Base-by-base conservation (phyloP, 306 rosid genomes). In the Castanospermum australe region DNA sequence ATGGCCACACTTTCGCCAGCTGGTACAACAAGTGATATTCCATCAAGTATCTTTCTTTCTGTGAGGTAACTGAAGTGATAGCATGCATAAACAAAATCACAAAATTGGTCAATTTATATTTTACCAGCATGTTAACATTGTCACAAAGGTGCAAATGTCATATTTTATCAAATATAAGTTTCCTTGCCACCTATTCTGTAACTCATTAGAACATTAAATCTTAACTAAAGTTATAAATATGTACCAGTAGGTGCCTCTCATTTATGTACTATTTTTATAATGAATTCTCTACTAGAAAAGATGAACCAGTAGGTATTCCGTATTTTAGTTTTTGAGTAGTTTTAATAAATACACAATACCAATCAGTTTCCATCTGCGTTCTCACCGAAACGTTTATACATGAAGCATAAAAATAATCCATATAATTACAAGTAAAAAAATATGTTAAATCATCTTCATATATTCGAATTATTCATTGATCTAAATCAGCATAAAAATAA, bases 1-100 rank as follows among this genome's bases (percentile, higher is more conserved):
- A 95, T 95, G 69, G 99, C 99, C 83, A 95, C 98, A 85, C 98
- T 95, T 90, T 92, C 93, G 76, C 99, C 98, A 33, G 98, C 94
- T 18, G 99, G 96, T 50, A 95, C 94, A 75, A 80, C 66, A 76
- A 95, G 87, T 61, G 99, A 95, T 84, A 95, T 76, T 67, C 94
- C 98, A 81, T 90, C 98, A 69, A 95, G 99, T 91, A 95, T 95
- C 86, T 93, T 92, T 81, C 98, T 91, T 68, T 90, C 99, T 42
- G 88, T 36, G 56, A 93, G 82, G 84, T 95, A 92, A 79, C 99
- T 95, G 93, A 64, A 73, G 79, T 66, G 48, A 73, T 14, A 63
- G 55, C 44, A 84, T 24, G 79, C 52, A 82, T 67, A 35, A 81
- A 75, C 45, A 84, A 81, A 48, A 79, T 57, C 75, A 71, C 66